Conservation (phyloP, 2,329 filamentous ascomycete genomes). For the Trichoderma sp. region DNA sequence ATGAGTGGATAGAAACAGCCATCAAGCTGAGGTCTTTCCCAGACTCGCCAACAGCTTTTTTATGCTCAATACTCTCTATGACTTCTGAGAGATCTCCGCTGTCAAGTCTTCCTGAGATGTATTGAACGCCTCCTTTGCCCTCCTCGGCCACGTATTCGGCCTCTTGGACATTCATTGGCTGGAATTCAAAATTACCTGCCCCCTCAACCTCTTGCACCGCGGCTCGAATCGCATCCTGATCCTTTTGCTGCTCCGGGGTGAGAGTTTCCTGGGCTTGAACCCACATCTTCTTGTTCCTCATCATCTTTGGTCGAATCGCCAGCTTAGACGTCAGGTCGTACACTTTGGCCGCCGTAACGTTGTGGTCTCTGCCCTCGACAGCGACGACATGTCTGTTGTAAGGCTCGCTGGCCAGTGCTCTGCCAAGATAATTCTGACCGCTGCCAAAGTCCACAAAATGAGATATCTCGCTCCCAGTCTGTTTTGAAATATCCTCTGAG, state of each 20-base stretch:
- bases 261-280: slow-evolving; percentile 53
- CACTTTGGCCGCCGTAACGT: slow-evolving; percentile 80
- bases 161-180: slow-evolving; percentile 53
- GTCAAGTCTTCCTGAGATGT: slow-evolving; percentile 74
- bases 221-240: slow-evolving; percentile 44
- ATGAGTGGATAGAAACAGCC: slow-evolving; percentile 95
- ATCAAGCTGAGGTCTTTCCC: slow-evolving; percentile 62
- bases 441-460: slow-evolving; percentile 96
- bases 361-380: slow-evolving; percentile 84
- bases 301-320: slow-evolving; percentile 70
- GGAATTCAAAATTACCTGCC: slow-evolving; percentile 47
- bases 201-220: slow-evolving; percentile 43
- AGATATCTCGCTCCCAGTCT: slow-evolving; percentile 66
- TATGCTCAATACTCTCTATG: slow-evolving; percentile 60
- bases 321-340: slow-evolving; percentile 85
- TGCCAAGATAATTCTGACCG: slow-evolving; percentile 93
- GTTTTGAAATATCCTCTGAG: slow-evolving; percentile 59
- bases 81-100: slow-evolving; percentile 73
- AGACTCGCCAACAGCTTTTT: slow-evolving; percentile 29
- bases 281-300: slow-evolving; percentile 83
- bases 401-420: slow-evolving; percentile 80
- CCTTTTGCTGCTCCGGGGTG: slow-evolving; percentile 43
- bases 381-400: slow-evolving; percentile 88
- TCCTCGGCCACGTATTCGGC: slow-evolving; percentile 60
- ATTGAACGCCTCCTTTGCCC: slow-evolving; percentile 73